Evolutionary conservation across 345 rosid species (phyloP), one percentile per base, ranked within the genome.

Genomic region (Fremontodendron californicum): DNA sequence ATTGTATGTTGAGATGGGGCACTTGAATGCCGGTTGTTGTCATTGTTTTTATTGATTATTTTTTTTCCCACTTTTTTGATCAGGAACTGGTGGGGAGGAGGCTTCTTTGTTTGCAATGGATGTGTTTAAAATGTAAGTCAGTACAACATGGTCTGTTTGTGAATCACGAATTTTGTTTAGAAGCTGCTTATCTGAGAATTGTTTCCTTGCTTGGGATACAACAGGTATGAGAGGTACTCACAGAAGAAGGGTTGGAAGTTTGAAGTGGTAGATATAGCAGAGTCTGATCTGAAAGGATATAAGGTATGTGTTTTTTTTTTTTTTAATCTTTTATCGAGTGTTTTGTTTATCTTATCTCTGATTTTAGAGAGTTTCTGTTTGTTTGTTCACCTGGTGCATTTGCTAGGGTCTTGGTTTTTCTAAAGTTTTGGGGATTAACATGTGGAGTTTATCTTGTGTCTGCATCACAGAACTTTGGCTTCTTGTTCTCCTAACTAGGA

Each of bases 61-160:
- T 77, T n/a, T n/a, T 64, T 48, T 52, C 65, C 5, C 52, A 12
- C 9, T 15, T 51, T 52, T 25, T 78, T 71, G 10, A 79, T 63
- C 75, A 92, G 99, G 95, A 78, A 89, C 91, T 76, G 98, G 97
- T 82, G 99, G 98, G 23, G 97, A 96, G 81, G 99, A 96, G 83
- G 99, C 98, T 78, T 96, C 97, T 76, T 87, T 96, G 84, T 96
- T 96, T 85, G 95, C 97, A 42, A 89, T 93, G 94, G 99, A 96
- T 71, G 82, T 93, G 49, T 93, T 92, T 74, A 92, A 86, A 81
- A 92, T 96, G 98, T 92, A 85, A 91, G 89, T 84, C 74, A 11
- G 23, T 71, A 61, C 37, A 6, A 13, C 21, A 68, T 68, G 73
- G 21, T 73, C 46, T 18, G 21, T 37, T 0, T 13, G n/a, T 12